Evolutionary conservation across 2,329 filamentous ascomycete species (phyloP), one percentile per base, ranked within the genome.

Genomic region (Onygenales sp.): DNA sequence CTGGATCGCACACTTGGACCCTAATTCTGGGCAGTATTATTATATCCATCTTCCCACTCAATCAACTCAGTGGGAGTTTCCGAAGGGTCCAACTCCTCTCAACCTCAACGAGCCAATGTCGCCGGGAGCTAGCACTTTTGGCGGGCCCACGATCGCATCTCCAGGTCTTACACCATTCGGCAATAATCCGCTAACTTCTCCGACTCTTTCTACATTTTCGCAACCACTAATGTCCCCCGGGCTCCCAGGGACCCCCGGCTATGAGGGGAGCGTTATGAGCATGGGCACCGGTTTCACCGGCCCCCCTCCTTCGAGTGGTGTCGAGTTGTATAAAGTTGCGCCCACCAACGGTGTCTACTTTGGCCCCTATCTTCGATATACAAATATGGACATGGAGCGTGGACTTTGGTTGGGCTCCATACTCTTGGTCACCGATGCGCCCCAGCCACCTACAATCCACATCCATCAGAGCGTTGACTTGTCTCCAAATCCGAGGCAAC

Each of bases 261-360:
- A 90, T 64, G 86, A 90, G 3, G 86, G 90, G 66, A 90, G 87
- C 63, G 89, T 91, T 64, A 85, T 92, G 79, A 90, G 87, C 59
- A 84, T 93, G 67, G 82, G 87, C 14, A 80, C 83, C n/a, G 89
- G 89, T 0, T 95, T 96, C 64, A 85, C 85, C 3, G 91, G 90
- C 0, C 91, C 91, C n/a, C 89, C 89, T 8, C 89, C 91, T 7
- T 84, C 81, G 61, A 87, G 89, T 51, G 93, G 93, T 11, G 87
- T 97, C 5, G 92, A 96, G 58, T 83, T 95, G 77, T 98, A 95
- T 76, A 93, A 93, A 67, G 84, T 96, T 42, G 83, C 86, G 54
- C 91, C 93, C 0, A 95, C 90, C 0, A 98, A 98, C 61, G 90
- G 90, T 4, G 93, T 98, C 1, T 98, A 98, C 72, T 98, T 98